phyloP scores from a whole-genome alignment of 1,284 basidiomycete species.

The Ganoderma multipileum region DNA sequence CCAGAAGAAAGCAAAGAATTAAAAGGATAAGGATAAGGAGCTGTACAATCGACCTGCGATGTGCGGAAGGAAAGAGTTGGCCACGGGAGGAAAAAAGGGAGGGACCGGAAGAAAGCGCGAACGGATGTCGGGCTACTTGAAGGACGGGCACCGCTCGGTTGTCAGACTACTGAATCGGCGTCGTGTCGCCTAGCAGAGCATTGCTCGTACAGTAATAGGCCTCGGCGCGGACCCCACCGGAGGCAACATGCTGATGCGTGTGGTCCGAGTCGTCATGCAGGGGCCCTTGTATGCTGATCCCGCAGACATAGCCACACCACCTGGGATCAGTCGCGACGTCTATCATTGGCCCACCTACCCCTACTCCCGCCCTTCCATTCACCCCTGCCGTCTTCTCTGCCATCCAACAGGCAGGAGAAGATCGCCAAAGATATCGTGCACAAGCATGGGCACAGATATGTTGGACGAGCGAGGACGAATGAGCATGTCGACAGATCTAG shows the following conservation, averaged over 20 bases:
- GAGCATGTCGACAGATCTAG: background rate
- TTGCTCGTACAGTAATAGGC: conserved; percentile 15
- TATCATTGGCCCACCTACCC: conserved; percentile 19
- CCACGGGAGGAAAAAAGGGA: conserved; percentile 28
- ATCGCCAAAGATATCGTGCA: background rate
- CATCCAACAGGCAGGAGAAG: background rate
- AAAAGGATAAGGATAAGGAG: conserved; percentile 24
- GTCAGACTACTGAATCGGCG: conserved; percentile 20
- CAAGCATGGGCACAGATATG: background rate
- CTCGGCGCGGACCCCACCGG: conserved; percentile 16
- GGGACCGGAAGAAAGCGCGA: conserved; percentile 19
- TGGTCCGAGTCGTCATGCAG: conserved; percentile 26
- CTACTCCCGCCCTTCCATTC: conserved; percentile 9
- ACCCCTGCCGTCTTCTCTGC: background rate
- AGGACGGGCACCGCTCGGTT: conserved; percentile 24
- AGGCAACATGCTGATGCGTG: conserved; percentile 27
- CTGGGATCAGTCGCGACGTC: conserved; percentile 25
- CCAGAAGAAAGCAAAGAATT: conserved; percentile 10
- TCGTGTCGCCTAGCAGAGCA: conserved; percentile 24
- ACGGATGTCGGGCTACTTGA: conserved; percentile 21
- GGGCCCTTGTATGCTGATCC: conserved; percentile 23
- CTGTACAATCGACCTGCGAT: conserved; percentile 40
- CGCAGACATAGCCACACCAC: conserved; percentile 33
- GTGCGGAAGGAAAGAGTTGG: conserved; percentile 30
- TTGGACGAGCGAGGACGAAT: background rate